Conservation (phyloP, 768 basidiomycete genomes). For the Tubosaeta brunneosetosa region DNA sequence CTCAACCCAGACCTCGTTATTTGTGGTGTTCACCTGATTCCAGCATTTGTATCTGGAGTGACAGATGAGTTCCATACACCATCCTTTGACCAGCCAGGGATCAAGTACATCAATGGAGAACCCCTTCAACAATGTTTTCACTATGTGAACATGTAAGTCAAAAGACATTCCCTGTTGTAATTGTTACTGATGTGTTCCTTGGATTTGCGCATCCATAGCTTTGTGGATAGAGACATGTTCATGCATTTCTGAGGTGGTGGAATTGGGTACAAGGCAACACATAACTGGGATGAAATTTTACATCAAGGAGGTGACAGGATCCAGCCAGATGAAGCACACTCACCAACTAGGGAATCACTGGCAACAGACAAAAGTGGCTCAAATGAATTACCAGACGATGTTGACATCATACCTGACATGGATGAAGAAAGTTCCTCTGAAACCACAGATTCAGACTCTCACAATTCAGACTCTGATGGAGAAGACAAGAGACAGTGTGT, state of each 20-base stretch:
- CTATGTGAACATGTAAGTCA: slow-evolving; percentile 33
- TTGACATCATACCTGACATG: too few species aligned
- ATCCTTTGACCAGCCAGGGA: neutral
- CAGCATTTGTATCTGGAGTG: slow-evolving; percentile 29
- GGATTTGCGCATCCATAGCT: neutral
- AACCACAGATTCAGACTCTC: too few species aligned
- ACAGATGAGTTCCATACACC: slow-evolving; percentile 5
- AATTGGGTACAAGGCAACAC: slow-evolving; percentile 25
- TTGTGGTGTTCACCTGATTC: slow-evolving; percentile 39
- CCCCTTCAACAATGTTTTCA: slow-evolving; percentile 15
- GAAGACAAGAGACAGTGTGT: neutral
- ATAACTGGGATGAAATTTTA: slow-evolving; percentile 8
- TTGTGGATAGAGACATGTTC: slow-evolving; percentile 4
- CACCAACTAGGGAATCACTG: too few species aligned
- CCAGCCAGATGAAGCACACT: too few species aligned
- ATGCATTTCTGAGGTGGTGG: slow-evolving; percentile 30
- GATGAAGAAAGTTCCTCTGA: too few species aligned
- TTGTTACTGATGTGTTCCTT: slow-evolving; percentile 1
- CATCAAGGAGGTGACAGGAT: neutral
- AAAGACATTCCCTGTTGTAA: neutral
- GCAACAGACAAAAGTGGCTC: neutral
- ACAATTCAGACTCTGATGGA: too few species aligned
- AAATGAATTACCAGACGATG: too few species aligned
- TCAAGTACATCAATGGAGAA: neutral
- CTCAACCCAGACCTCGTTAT: slow-evolving; percentile 40